Evolutionary conservation across 2,329 filamentous ascomycete genomes (phyloP), one percentile per base, ranked within the genome.

Genomic region (Penicillium sumatraense): DNA sequence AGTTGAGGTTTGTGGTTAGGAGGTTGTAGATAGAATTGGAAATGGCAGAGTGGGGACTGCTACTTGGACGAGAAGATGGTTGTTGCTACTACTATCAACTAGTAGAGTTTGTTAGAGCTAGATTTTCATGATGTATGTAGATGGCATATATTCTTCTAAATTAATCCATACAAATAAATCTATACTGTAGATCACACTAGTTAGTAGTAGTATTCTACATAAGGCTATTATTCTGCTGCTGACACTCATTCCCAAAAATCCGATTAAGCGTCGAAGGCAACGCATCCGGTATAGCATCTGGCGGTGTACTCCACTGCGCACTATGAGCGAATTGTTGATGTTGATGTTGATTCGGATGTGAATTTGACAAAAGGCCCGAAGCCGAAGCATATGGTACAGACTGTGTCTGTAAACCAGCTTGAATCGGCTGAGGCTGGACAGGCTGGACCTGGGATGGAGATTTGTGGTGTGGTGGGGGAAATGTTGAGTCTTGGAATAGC

Each of bases 401-500:
- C 2, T 13, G 8, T 10, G 29, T n/a, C 26, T 48, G 51, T 8
- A 49, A n/a, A n/a, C n/a, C n/a, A n/a, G n/a, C n/a, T n/a, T n/a
- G n/a, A n/a, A n/a, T n/a, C n/a, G 49, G 9, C 2, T 13, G 8
- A 7, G n/a, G n/a, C 21, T 20, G 40, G 6, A 21, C 40, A 5
- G 41, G 46, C 20, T 49, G 26, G 2, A 36, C 26, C 35, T 49
- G 38, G 26, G 13, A 8, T 3, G 46, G 8, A n/a, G 60, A 6
- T 21, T 58, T 62, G 6, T 56, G 47, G 3, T n/a, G n/a, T n/a
- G 27, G 24, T 5, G 46, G 33, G 4, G 57, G 20, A 9, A 63
- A 49, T 8, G 47, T 16, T 2, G 53, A 23, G 14, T 62, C 65
- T 8, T 68, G 56, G 20, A 64, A 68, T 5, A 68, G 41, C 68